A percentile compares a stretch with the other conserved stretches of the same genome.
These are phyloP conservation scores for Epichloe hybrida DNA, from an alignment of 2,329 filamentous ascomycete species.

Conservation along the genomic window DNA sequence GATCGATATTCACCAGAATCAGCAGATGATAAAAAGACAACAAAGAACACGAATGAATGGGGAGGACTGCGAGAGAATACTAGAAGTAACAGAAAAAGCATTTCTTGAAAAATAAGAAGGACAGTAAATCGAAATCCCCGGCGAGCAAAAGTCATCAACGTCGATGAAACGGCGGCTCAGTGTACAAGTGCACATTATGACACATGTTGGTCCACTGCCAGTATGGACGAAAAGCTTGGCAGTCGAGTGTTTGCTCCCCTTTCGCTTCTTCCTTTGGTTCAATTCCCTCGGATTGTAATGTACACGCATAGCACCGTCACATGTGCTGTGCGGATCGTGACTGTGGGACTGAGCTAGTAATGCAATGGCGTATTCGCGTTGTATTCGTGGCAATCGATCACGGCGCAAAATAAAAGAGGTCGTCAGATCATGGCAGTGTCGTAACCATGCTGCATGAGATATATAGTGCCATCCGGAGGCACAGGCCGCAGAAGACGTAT, in stretches of 20 bases:
- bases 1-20: background rate
- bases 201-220: slow-evolving; percentile 7
- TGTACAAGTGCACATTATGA: slow-evolving; percentile 21
- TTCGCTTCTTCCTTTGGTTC: slow-evolving; percentile 3
- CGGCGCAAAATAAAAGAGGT: slow-evolving; percentile 22
- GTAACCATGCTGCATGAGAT: slow-evolving; percentile 20
- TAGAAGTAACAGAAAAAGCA: slow-evolving; percentile 6
- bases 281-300: slow-evolving; percentile 16
- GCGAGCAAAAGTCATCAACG: slow-evolving; percentile 16
- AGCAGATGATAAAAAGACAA: background rate
- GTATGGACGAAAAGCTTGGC: slow-evolving; percentile 1
- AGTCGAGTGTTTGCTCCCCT: slow-evolving; percentile 4
- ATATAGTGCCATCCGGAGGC: slow-evolving; percentile 12
- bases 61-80: slow-evolving; percentile 8
- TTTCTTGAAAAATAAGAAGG: slow-evolving; percentile 6
- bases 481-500: slow-evolving; percentile 10
- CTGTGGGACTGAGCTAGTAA: slow-evolving; percentile 12
- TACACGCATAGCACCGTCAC: slow-evolving; percentile 20
- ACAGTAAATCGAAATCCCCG: slow-evolving; percentile 10
- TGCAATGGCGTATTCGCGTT: slow-evolving; percentile 9
- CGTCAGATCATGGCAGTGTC: slow-evolving; percentile 28
- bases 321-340: slow-evolving; percentile 16
- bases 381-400: slow-evolving; percentile 17
- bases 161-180: slow-evolving; percentile 14
- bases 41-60: background rate